Base-by-base conservation (phyloP, 1,139 yeast genomes). In the Debaryomycetaceae sp. region DNA sequence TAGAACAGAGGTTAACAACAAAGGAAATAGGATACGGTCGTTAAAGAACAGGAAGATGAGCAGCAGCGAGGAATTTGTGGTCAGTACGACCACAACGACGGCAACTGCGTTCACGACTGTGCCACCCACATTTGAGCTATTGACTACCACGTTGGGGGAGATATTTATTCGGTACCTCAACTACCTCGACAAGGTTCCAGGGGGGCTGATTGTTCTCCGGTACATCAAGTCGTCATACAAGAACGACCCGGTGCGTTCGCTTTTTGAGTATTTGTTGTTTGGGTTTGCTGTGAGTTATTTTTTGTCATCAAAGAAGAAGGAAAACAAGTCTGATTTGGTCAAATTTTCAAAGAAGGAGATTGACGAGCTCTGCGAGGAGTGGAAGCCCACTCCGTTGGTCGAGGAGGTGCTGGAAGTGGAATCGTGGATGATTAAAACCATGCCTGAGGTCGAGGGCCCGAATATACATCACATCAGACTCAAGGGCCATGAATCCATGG, bases 211-310 rank as follows among this genome's bases (percentile, higher is more conserved):
- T 45, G 65, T 89, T 17, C 71, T 87, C 41, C 75, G 91, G 47
- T 93, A 93, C 64, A 84, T 93, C 57, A 79, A 78, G 54, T 84
- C 90, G n/a, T 89, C 97, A 4, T 91, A 91, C 63, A 91, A 89
- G 62, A 81, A 93, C 66, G 99, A 93, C 64, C 99, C 99, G 1
- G 77, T 89, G 48, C 80, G 99, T 56, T 87, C 98, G 1, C 61
- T 89, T 13, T 76, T 93, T 49, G 99, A 93, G 66, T 68, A 87
- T 43, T 75, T 84, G 17, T 73, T 93, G 53, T 79, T 90, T 41
- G 61, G 90, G n/a, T 87, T 91, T 65, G 98, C 97, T 6, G 70
- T 90, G 46, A 78, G 87, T 52, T 93, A 93, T 68, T 90, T 91
- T 58, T 71, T 91, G 45, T 78, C 95, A 17, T 81, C 93, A 31